Evolutionary conservation across 768 basidiomycete genomes (phyloP), one percentile per base, ranked within the genome.

Genomic region (Hygrocybe punicea): DNA sequence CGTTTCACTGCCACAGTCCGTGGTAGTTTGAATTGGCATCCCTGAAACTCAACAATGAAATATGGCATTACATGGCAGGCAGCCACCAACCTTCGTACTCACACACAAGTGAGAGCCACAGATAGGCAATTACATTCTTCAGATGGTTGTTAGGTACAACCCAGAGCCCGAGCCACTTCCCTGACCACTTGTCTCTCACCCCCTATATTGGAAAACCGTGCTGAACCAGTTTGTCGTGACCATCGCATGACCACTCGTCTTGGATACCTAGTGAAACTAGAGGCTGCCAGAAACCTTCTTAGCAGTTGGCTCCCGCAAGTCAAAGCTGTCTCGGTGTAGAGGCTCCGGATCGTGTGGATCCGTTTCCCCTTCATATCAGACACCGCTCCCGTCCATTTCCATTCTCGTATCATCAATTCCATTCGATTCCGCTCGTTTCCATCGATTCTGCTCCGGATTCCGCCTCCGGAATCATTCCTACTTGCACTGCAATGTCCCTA

Each of bases 141-240:
- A 64, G 16, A 1, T 63, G 57, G 52, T 75, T 75, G 45, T 65
- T 71, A 4, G 69, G 73, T 9, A 73, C 61, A n/a, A 71, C 71
- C 66, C 69, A 68, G 7, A 69, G 25, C 4, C 65, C 63, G 1
- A 71, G 55, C 70, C 69, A 75, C 42, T 64, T 65, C 2, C 64
- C 61, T 0, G 60, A 55, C 60, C 60, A 67, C 14, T 60, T 58
- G 36, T 74, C 69, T 0, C 59, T 45, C 36, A 71, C 54, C 2
- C 61, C 69, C 65, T 65, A 62, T 7, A 72, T 65, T 0, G 67
- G 70, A 62, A 74, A 73, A 1, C 73, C 69, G 40, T 71, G 66
- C 13, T 24, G 40, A 8, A 40, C 37, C 2, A 74, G 62, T 54
- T 75, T 75, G 52, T 73, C 70, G 53, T 75, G 70, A 1, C 73